A percentile compares a stretch with the other conserved stretches of the same genome.
phyloP scores from a whole-genome alignment of 2,329 filamentous ascomycete species.

The Orbilia blumenaviensis region DNA sequence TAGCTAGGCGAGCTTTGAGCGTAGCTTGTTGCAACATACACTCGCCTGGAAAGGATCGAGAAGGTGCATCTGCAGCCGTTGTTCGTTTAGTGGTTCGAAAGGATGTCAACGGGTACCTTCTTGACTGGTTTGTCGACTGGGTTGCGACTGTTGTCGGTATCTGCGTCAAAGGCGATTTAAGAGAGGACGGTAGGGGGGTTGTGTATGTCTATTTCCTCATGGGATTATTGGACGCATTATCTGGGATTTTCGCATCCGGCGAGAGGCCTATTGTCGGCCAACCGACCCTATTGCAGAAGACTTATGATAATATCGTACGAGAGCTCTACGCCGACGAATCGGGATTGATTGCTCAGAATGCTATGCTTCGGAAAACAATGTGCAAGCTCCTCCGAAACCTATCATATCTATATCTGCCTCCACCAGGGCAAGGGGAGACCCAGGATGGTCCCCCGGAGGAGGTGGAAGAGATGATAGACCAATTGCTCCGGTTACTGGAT shows the following conservation, averaged over 20 bases:
- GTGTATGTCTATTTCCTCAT: constrained; percentile 56
- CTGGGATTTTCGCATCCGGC: constrained; percentile 56
- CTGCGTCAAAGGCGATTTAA: constrained; percentile 35
- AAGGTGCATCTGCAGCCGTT: constrained; percentile 83
- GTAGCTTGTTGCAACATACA: constrained; percentile 67
- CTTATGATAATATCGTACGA: constrained; percentile 37
- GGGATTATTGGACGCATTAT: constrained; percentile 54
- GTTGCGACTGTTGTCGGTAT: constrained; percentile 22
- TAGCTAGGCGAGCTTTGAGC: constrained; percentile 32
- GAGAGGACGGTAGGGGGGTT: constrained; percentile 41
- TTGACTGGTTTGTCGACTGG: constrained; percentile 68
- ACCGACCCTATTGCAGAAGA: constrained; percentile 20
- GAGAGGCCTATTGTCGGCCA: constrained; percentile 48
- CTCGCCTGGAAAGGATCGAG: constrained; percentile 83
- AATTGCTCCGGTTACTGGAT: constrained; percentile 77
- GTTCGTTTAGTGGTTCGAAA: constrained; percentile 82
- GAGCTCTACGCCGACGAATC: constrained; percentile 39
- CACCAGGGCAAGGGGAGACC: constrained; percentile 23
- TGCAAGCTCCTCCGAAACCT: constrained; percentile 47
- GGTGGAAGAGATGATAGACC: constrained; percentile 82
- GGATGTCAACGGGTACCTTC: constrained; percentile 82
- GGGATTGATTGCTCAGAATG: constrained; percentile 33
- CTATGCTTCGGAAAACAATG: constrained; percentile 47
- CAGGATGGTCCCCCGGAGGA: constrained; percentile 43
- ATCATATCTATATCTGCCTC: constrained; percentile 42